Base-by-base conservation (phyloP, 2,329 filamentous ascomycete genomes). In the Trichoderma koningiopsis region DNA sequence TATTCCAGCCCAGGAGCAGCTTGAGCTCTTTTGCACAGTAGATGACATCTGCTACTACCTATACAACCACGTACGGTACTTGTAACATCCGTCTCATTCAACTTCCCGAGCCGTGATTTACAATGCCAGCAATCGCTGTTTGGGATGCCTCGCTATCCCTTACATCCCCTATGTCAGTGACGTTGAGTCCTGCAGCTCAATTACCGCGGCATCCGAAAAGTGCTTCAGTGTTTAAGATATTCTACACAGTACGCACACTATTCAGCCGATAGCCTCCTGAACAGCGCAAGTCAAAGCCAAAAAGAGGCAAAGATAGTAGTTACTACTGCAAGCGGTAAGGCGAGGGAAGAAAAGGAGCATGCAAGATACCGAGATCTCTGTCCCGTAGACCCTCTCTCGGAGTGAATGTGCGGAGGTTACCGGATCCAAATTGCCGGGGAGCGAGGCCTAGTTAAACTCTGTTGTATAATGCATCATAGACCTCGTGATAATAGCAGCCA, bases 181-280 rank as follows among this genome's bases (percentile, higher is more conserved):
- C 22, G n/a, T 35, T 58, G 53, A 49, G 58, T 49, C 53, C 53
- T 66, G 57, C 27, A 27, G 55, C 55, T 66, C 16, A 66, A 66
- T 66, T 66, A 66, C 64, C 56, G 64, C 43, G 8, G 55, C 37
- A 66, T 43, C 64, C 57, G 56, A 22, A 55, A 43, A 43, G n/a
- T 64, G 47, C 61, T 35, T 29, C 57, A 60, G 55, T 3, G 3
- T 19, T 19, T 43, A 7, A 8, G 3, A n/a, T 43, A 43, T 43
- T 7, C 40, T n/a, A 19, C 8, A 43, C 40, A 43, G 40, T 19
- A 43, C 52, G 24, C 47, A 24, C 24, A 19, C 13, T 11, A 16
- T 49, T 11, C 29, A 24, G 22, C 60, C 31, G 13, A 24, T 35
- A 14, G 33, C 33, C 40, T 43, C 29, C 13, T 14, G 40, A 16